phyloP scores from a whole-genome alignment of 176 grass and related monocot genomes.

The Paspalum vaginatum region DNA sequence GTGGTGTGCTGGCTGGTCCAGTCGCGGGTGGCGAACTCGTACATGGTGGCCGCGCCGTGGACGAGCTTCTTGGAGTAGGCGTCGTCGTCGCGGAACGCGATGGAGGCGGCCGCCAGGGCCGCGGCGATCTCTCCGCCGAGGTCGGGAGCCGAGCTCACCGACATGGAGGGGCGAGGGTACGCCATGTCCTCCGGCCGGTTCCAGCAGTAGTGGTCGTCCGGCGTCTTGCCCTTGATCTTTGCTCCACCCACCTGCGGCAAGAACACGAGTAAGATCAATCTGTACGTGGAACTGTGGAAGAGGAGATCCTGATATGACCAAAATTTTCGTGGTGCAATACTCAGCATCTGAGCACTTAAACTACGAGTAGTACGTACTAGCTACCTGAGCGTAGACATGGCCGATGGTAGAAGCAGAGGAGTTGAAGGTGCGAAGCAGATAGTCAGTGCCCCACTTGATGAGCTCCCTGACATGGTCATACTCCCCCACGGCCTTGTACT shows the following conservation, averaged over 20 bases:
- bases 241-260: slow-evolving; percentile 54
- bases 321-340: not conserved
- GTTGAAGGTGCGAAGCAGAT: slow-evolving; percentile 92
- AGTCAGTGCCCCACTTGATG: slow-evolving; percentile 97
- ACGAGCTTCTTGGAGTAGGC: slow-evolving; percentile 82
- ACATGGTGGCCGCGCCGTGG: slow-evolving; percentile 49
- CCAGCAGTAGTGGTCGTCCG: slow-evolving; percentile 96
- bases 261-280: not conserved
- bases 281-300: too few species aligned
- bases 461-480: slow-evolving; percentile 88
- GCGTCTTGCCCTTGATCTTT: slow-evolving; percentile 43
- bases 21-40: slow-evolving; percentile 71
- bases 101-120: slow-evolving; percentile 75
- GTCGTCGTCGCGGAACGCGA: slow-evolving; percentile 79
- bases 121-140: slow-evolving; percentile 81
- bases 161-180: slow-evolving; percentile 53
- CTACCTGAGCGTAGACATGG: slow-evolving; percentile 83
- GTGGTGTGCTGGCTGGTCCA: slow-evolving; percentile 29
- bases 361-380: too few species aligned
- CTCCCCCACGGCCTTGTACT: slow-evolving; percentile 92
- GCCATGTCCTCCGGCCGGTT: slow-evolving; percentile 94
- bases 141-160: slow-evolving; percentile 51
- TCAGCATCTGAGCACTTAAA: not conserved
- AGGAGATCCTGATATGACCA: not conserved
- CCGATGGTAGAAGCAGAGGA: slow-evolving; percentile 70